These are phyloP conservation scores for Camellia sinensis DNA, from an alignment of 148 eudicot genomes.

Conservation along the genomic window DNA sequence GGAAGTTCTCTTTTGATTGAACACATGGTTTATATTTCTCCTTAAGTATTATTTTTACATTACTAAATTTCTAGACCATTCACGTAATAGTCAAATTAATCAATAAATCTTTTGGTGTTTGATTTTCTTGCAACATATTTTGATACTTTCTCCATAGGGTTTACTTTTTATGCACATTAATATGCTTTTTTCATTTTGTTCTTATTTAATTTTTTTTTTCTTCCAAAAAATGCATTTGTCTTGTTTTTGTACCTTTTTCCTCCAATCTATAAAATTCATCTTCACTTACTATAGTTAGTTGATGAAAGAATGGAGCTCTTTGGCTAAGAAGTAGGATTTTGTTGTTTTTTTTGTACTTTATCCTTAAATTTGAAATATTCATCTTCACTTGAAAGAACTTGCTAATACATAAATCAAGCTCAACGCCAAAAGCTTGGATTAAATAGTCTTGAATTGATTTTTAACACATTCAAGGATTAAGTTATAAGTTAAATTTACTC, in stretches of 20 bases:
- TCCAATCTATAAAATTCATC: background rate
- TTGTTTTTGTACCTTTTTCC: background rate
- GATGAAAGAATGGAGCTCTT: background rate
- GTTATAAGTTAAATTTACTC: background rate
- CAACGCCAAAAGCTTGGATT: background rate
- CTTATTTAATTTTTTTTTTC: too few relatives aligned
- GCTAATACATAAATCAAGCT: background rate
- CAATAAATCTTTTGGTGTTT: background rate
- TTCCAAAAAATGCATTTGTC: background rate
- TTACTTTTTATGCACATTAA: background rate
- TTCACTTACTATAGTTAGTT: background rate
- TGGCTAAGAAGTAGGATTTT: background rate
- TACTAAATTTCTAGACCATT: background rate
- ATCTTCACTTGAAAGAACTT: background rate
- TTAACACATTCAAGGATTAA: background rate
- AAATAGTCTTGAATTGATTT: background rate
- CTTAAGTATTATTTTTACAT: background rate
- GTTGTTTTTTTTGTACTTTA: background rate
- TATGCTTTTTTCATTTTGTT: background rate
- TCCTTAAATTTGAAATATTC: background rate
- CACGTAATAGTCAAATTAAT: background rate
- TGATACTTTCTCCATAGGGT: too few relatives aligned
- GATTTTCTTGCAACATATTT: too few relatives aligned
- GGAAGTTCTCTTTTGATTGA: background rate
- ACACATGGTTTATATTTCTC: background rate